These are phyloP conservation scores for Mortierella sp. DNA, from an alignment of 371 early-diverging fungal species.

Conservation along the genomic window DNA sequence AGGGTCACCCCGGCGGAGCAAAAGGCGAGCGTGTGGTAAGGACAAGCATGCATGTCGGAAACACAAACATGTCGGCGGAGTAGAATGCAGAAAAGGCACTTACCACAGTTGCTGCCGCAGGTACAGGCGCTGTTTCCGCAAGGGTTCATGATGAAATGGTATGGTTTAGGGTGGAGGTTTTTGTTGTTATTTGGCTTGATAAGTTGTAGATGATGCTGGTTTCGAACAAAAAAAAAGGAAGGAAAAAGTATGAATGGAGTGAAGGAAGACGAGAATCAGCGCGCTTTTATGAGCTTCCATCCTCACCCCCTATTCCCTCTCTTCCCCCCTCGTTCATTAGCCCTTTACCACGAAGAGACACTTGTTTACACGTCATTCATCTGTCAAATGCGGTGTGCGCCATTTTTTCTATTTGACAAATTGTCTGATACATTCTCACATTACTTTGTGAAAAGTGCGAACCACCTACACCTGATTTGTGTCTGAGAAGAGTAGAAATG, in stretches of 20 bases:
- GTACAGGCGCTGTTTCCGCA: constrained; percentile 49
- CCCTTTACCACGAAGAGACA: too few species aligned
- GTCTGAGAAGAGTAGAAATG: too few species aligned
- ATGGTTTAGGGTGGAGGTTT: background rate
- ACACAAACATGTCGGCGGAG: background rate
- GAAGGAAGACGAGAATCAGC: background rate
- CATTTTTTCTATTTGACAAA: background rate
- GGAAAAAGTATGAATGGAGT: background rate
- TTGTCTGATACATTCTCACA: too few species aligned
- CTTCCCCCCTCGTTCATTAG: background rate
- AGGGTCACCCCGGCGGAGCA: too few species aligned
- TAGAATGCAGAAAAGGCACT: background rate
- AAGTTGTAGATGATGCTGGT: background rate
- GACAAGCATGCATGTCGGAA: background rate
- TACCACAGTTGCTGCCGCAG: constrained; percentile 46
- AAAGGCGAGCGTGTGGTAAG: background rate
- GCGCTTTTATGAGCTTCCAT: background rate
- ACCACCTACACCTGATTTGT: too few species aligned
- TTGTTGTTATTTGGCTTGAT: background rate
- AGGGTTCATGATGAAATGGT: constrained; percentile 33
- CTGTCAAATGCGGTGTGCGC: background rate
- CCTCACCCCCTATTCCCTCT: background rate
- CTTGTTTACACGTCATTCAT: too few species aligned
- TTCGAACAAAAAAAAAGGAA: too few species aligned
- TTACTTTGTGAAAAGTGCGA: too few species aligned